phyloP scores from a whole-genome alignment of 495 filamentous ascomycete species.

The Talaromyces adpressus region DNA sequence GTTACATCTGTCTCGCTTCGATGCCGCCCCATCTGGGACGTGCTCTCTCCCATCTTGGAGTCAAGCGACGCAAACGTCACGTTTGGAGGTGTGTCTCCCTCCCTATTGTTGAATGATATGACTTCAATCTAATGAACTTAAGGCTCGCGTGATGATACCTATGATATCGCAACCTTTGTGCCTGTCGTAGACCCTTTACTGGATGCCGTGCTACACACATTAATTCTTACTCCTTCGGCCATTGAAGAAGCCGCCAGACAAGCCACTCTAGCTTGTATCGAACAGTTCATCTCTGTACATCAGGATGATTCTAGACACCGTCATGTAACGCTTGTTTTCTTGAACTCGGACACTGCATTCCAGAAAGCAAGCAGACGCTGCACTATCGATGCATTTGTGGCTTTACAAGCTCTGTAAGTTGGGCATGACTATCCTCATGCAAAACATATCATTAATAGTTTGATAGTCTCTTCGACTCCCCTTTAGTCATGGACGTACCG shows the following conservation, averaged over 20 bases:
- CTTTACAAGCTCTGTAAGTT: constrained; percentile 26
- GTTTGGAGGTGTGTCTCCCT: constrained; percentile 41
- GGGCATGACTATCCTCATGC: not conserved
- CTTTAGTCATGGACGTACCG: constrained; percentile 9
- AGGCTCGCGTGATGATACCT: not conserved
- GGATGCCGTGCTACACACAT: constrained; percentile 27
- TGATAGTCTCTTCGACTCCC: constrained; percentile 13
- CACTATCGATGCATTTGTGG: constrained; percentile 18
- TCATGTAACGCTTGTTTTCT: constrained; percentile 43
- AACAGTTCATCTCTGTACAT: constrained; percentile 37
- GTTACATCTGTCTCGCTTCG: constrained; percentile 53
- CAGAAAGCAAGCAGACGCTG: constrained; percentile 11
- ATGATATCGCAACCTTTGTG: constrained; percentile 15
- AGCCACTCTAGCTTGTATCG: constrained; percentile 32
- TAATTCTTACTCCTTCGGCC: constrained; percentile 48
- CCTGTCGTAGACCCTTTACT: not conserved
- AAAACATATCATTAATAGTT: not conserved
- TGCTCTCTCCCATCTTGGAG: constrained; percentile 36
- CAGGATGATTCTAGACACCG: constrained; percentile 21
- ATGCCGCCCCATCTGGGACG: constrained; percentile 41
- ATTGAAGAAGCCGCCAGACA: constrained; percentile 20
- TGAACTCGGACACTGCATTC: constrained; percentile 31
- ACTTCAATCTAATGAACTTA: constrained; percentile 41
- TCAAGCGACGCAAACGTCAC: constrained; percentile 16
- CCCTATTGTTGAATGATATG: not conserved